These are phyloP conservation scores for Candida insectorum DNA, from an alignment of 805 yeast species.

Conservation along the genomic window DNA sequence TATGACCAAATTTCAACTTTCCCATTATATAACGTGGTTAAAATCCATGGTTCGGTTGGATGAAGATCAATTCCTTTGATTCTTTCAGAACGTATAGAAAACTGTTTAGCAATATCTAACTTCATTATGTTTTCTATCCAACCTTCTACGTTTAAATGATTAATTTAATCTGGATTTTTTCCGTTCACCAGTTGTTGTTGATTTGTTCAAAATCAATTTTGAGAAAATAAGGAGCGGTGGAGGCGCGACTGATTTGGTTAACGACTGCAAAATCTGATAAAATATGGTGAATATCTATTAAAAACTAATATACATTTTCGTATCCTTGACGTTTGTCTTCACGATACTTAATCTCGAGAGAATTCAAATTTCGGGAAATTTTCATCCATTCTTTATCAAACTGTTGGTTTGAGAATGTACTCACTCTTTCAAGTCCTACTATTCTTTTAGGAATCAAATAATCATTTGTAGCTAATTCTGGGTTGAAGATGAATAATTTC, in stretches of 20 bases:
- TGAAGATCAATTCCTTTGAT: slow-evolving; percentile 98
- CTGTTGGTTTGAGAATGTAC: slow-evolving; percentile 57
- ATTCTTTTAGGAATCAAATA: slow-evolving; percentile 41
- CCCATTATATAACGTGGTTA: slow-evolving; percentile 89
- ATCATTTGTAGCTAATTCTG: slow-evolving; percentile 13
- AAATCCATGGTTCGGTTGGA: slow-evolving; percentile 96
- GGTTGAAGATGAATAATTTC: slow-evolving; percentile 31
- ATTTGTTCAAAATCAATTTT: slow-evolving; percentile 1
- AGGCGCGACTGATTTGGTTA: neutral
- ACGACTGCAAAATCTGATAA: no score
- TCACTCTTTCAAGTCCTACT: slow-evolving; percentile 44
- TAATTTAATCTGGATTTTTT: no score
- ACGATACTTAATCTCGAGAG: slow-evolving; percentile 15
- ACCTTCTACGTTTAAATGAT: no score
- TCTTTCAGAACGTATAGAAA: slow-evolving; percentile 90
- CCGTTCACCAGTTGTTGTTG: no score
- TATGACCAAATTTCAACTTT: slow-evolving; percentile 91
- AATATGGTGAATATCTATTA: no score
- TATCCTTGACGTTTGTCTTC: slow-evolving; percentile 24
- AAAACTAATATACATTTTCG: slow-evolving; percentile 23
- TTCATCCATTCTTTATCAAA: slow-evolving; percentile 56
- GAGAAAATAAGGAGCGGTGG: neutral
- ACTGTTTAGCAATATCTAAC: slow-evolving; percentile 62
- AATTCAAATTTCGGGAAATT: slow-evolving; percentile 11
- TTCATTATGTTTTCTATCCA: no score